phyloP scores from a whole-genome alignment of 2,329 filamentous ascomycete genomes.

The Diatrype stigma region DNA sequence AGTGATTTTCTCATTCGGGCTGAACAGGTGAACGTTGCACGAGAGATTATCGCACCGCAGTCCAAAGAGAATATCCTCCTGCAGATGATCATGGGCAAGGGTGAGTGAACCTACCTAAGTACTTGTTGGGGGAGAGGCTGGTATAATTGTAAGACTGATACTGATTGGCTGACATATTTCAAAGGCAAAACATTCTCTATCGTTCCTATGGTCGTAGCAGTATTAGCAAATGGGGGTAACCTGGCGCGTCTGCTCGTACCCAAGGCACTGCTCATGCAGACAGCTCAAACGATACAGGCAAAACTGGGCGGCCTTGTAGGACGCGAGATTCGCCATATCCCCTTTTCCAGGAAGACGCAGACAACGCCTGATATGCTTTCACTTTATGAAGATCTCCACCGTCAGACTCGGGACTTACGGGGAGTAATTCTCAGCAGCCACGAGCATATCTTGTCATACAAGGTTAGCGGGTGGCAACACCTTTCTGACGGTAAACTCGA shows the following conservation, averaged over 20 bases:
- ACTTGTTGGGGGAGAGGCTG: too few species aligned
- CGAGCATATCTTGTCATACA: constrained; percentile 62
- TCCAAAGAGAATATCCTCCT: constrained; percentile 55
- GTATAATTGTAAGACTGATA: too few species aligned
- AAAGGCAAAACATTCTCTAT: constrained; percentile 56
- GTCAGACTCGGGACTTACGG: constrained; percentile 30
- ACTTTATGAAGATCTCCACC: constrained; percentile 36
- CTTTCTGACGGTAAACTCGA: constrained; percentile 41
- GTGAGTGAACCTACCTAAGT: constrained; percentile 9
- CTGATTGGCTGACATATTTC: too few species aligned
- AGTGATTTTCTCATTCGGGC: constrained; percentile 57
- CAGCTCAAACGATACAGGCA: constrained; percentile 51
- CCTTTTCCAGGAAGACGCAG: constrained; percentile 51
- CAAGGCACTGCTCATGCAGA: constrained; percentile 54
- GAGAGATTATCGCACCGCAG: constrained; percentile 52
- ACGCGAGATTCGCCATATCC: constrained; percentile 50
- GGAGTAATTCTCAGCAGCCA: constrained; percentile 59
- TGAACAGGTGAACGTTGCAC: constrained; percentile 59
- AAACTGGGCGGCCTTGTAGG: constrained; percentile 53
- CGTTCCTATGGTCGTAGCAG: constrained; percentile 47
- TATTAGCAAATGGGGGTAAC: constrained; percentile 39
- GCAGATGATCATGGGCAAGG: constrained; percentile 65
- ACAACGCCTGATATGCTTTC: constrained; percentile 25
- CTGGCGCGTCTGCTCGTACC: constrained; percentile 55
- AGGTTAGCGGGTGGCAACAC: constrained; percentile 56